phyloP scores from a whole-genome alignment of 2,329 filamentous ascomycete genomes.

The Beauveria medogensis region DNA sequence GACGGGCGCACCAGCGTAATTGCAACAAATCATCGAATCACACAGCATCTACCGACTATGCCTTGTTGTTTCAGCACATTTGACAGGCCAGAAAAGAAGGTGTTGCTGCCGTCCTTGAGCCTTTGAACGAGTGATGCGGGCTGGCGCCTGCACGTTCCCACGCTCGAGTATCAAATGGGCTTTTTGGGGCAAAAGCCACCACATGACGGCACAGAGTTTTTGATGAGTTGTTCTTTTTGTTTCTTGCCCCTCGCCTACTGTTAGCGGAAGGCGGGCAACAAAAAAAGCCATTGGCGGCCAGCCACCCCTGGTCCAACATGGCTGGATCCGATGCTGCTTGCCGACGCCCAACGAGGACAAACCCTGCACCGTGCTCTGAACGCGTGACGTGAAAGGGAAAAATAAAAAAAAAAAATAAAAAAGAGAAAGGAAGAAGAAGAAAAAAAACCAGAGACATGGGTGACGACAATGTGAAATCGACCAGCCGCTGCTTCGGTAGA shows the following conservation, averaged over 20 bases:
- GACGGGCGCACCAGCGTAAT: not conserved
- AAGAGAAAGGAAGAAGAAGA: not conserved
- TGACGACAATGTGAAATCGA: not conserved
- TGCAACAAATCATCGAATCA: not conserved
- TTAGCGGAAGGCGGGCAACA: too few species aligned
- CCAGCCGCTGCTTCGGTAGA: not conserved
- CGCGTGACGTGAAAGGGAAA: slow-evolving; percentile 8
- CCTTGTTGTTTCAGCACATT: not conserved
- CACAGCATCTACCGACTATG: not conserved
- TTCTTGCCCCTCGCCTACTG: not conserved
- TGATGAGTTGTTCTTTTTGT: not conserved
- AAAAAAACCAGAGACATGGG: not conserved
- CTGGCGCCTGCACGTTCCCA: not conserved
- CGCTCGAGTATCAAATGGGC: not conserved
- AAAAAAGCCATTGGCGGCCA: not conserved
- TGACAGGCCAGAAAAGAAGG: not conserved
- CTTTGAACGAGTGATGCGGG: not conserved
- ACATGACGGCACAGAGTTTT: not conserved
- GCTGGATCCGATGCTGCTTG: slow-evolving; percentile 1
- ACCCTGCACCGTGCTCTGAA: slow-evolving; percentile 6
- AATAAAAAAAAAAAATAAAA: not conserved
- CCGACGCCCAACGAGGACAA: slow-evolving; percentile 1
- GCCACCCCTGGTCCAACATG: not conserved
- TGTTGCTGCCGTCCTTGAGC: not conserved
- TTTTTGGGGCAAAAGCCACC: not conserved